phyloP scores from a whole-genome alignment of 495 filamentous ascomycete genomes.

The Penicillium mononematosum region DNA sequence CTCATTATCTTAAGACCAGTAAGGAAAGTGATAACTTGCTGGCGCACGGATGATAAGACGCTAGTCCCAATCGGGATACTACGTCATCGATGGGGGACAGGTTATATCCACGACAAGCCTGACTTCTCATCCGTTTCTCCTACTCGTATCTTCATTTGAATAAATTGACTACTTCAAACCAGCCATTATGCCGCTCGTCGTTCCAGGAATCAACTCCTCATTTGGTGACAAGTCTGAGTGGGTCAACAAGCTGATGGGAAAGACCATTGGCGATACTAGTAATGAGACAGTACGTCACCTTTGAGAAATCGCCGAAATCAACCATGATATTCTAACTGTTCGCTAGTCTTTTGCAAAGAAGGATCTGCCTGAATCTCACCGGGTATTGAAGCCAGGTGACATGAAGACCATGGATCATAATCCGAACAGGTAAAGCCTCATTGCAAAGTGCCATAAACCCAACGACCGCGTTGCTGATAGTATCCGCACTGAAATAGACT shows the following conservation, averaged over 20 bases:
- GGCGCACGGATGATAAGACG: not conserved
- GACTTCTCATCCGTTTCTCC: not conserved
- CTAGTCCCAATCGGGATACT: not conserved
- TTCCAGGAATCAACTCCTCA: conserved; percentile 64
- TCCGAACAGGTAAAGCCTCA: conserved; percentile 51
- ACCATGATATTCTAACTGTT: not conserved
- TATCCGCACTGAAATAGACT: conserved; percentile 41
- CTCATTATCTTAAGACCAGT: not conserved
- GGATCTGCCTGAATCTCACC: conserved; percentile 66
- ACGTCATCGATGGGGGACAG: conserved; percentile 4
- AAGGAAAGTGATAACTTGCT: not conserved
- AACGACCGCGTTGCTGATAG: not conserved
- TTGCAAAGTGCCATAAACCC: not conserved
- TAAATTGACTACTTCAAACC: not conserved
- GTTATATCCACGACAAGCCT: not conserved
- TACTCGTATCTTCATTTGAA: not conserved
- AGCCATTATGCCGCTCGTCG: conserved; percentile 75
- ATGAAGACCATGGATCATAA: conserved; percentile 63
- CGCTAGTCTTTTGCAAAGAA: conserved; percentile 69
- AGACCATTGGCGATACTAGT: conserved; percentile 58
- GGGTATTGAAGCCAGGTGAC: conserved; percentile 63
- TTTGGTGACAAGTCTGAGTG: conserved; percentile 60
- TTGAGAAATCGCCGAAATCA: not conserved
- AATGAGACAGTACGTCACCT: conserved; percentile 47
- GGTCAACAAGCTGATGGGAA: conserved; percentile 72